Evolutionary conservation across 495 filamentous ascomycete species (phyloP), one percentile per base, ranked within the genome.

Genomic region (Neurospora sublineolata): DNA sequence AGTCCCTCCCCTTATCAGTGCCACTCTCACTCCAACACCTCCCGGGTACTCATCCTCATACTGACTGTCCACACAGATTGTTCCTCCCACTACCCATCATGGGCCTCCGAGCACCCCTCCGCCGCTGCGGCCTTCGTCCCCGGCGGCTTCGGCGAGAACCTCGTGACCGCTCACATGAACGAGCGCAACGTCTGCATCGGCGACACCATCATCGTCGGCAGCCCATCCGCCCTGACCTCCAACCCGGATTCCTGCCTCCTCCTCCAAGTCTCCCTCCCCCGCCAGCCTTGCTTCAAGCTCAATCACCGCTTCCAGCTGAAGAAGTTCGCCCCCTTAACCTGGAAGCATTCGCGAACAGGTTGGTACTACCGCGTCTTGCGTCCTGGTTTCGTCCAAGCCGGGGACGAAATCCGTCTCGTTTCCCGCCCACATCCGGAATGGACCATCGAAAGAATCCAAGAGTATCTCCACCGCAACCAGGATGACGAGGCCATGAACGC

Each of bases 171-270:
- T 33, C 78, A 72, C 46, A 79, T 88, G 79, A 87, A 87, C 72
- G 87, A 89, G 78, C 79, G 80, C 33, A 88, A 87, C 75, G 79
- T 88, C 6, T 88, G 86, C 74, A 87, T 89, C 44, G 87, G 87
- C 10, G 87, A 89, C 72, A 77, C 84, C 39, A 74, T 85, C 12
- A 75, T 81, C 3, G 82, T 88, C 14, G 74, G 76, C 37, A 70
- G 75, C 27, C 69, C 37, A n/a, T 27, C 58, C 27, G 12, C 23
- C 14, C 18, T 36, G 9, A 16, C n/a, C 38, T 2, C 27, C 39
- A 68, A 41, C 41, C 33, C 9, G 4, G 27, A 37, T 4, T 20
- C 42, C n/a, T 60, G 52, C 14, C 27, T 60, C 6, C 52, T 60
- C 3, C 52, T 60, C 6, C 23, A 60, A 18, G 52, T 60, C 27